Conservation (phyloP, 805 yeast species). For the Candida ovalis region DNA sequence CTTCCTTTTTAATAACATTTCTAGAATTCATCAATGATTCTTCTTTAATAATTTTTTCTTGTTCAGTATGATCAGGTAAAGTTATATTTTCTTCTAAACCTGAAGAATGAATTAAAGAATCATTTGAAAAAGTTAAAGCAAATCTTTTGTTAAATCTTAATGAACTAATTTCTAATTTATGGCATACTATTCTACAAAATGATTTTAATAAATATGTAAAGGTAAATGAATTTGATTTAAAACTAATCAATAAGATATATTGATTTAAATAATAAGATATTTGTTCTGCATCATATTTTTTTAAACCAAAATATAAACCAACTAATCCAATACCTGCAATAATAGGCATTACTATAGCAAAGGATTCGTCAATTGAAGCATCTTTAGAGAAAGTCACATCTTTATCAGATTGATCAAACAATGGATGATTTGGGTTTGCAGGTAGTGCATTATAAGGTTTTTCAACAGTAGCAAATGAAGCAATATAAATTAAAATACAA, state of each 20-base stretch:
- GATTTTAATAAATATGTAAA: constrained; percentile 26
- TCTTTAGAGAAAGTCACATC: constrained; percentile 22
- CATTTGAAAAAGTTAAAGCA: constrained; percentile 39
- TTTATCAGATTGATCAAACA: constrained; percentile 40
- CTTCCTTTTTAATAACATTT: constrained; percentile 19
- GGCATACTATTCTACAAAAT: constrained; percentile 26
- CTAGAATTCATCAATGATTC: constrained; percentile 23
- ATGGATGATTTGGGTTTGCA: constrained; percentile 35
- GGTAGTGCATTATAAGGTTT: constrained; percentile 28
- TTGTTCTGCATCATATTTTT: constrained; percentile 28
- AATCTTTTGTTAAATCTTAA: constrained; percentile 33
- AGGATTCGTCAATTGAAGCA: constrained; percentile 22
- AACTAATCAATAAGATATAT: constrained; percentile 34
- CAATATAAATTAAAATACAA: constrained; percentile 29
- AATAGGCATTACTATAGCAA: constrained; percentile 42
- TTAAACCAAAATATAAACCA: constrained; percentile 36
- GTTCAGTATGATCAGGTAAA: constrained; percentile 30
- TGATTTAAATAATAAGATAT: constrained; percentile 33
- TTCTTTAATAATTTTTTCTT: constrained; percentile 27
- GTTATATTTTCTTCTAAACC: constrained; percentile 35
- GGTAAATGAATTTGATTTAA: constrained; percentile 32
- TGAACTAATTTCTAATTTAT: constrained; percentile 26
- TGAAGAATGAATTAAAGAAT: constrained; percentile 32
- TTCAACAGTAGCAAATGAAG: constrained; percentile 33
- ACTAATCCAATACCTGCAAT: constrained; percentile 37